Conservation (phyloP, 2,329 filamentous ascomycete genomes). For the Calonectria naviculata region DNA sequence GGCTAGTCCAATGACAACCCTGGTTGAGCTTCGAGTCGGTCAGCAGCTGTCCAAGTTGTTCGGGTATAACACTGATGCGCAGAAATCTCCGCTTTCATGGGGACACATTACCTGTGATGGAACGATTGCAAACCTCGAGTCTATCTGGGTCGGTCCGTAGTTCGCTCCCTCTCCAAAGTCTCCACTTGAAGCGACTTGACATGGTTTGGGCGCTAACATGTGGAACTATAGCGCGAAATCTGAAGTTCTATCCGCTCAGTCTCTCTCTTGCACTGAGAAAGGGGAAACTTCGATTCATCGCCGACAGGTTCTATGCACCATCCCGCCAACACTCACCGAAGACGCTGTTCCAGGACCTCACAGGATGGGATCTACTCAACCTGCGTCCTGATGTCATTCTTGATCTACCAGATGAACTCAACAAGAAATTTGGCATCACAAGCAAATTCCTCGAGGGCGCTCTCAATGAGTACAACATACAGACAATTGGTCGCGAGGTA, state of each 20-base stretch:
- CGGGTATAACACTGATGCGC: constrained; percentile 52
- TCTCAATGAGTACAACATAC: constrained; percentile 45
- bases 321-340: constrained; percentile 43
- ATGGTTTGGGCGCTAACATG: constrained; percentile 19
- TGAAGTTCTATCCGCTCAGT: constrained; percentile 59
- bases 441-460: constrained; percentile 45
- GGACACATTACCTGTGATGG: constrained; percentile 59
- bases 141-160: constrained; percentile 52
- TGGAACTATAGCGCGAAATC: constrained; percentile 50
- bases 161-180: background rate
- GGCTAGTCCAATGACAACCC: constrained; percentile 56
- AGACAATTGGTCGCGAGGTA: constrained; percentile 51
- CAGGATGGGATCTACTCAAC: constrained; percentile 58
- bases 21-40: constrained; percentile 56
- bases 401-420: constrained; percentile 51
- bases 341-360: constrained; percentile 50
- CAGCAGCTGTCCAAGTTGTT: constrained; percentile 58
- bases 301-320: constrained; percentile 51
- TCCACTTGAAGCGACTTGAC: background rate
- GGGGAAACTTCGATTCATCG: constrained; percentile 49
- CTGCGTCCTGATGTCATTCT: constrained; percentile 51
- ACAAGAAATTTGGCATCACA: constrained; percentile 52
- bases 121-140: constrained; percentile 59
- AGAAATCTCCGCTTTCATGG: constrained; percentile 48
- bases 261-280: constrained; percentile 47